Conservation (phyloP, 805 yeast genomes). For the Schizosaccharomyces osmophilus region DNA sequence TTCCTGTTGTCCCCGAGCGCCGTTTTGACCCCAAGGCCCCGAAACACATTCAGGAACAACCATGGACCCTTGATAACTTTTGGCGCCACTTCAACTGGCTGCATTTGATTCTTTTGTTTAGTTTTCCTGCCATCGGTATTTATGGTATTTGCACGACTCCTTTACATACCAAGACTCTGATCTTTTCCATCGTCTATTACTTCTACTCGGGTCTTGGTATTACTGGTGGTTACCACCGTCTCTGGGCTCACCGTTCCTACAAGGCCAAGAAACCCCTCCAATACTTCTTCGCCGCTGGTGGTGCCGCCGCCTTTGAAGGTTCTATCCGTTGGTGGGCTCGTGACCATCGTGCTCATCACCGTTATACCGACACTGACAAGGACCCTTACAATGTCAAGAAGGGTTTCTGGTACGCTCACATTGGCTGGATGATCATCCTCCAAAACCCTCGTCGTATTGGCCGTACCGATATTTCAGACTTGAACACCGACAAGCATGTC, state of each 20-base stretch:
- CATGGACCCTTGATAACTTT: constrained; percentile 55
- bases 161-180: constrained; percentile 26
- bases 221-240: constrained; percentile 64
- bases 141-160: constrained; percentile 20
- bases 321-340: constrained; percentile 57
- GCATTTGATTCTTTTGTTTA: constrained; percentile 29
- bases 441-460: constrained; percentile 42
- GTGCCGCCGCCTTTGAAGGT: constrained; percentile 55
- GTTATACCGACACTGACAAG: constrained; percentile 62
- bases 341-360: constrained; percentile 73
- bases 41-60: constrained; percentile 40
- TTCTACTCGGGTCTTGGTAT: constrained; percentile 40
- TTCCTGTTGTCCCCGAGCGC: neutral
- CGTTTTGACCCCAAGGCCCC: neutral
- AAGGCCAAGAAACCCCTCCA: constrained; percentile 23
- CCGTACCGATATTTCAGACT: constrained; percentile 41
- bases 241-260: constrained; percentile 42
- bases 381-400: constrained; percentile 72
- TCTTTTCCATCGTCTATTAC: constrained; percentile 32
- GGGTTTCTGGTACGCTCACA: constrained; percentile 60
- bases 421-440: constrained; percentile 63
- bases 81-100: constrained; percentile 54
- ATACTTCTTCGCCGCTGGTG: constrained; percentile 29
- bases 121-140: constrained; percentile 31
- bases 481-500: constrained; percentile 31